Conservation (phyloP, 805 yeast genomes). For the Citeromyces nyonsensis region DNA sequence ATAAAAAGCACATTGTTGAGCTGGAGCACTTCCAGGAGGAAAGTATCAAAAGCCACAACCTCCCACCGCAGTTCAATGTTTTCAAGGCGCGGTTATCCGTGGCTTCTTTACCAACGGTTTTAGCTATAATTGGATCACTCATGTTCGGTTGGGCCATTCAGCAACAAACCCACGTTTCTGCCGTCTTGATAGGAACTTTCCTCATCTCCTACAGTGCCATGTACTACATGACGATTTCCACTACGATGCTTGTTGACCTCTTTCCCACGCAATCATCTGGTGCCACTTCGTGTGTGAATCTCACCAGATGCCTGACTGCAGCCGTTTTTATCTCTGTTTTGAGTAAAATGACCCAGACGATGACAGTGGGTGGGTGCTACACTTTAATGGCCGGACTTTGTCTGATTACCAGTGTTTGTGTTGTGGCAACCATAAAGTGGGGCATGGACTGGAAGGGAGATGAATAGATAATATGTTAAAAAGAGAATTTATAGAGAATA, state of each 20-base stretch:
- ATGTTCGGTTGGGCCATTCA: constrained; percentile 56
- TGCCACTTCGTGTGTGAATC: constrained; percentile 49
- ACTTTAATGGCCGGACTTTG: constrained; percentile 20
- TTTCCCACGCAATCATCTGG: constrained; percentile 52
- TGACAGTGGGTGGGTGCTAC: constrained; percentile 59
- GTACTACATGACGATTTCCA: constrained; percentile 32
- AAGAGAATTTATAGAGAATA: too few species aligned
- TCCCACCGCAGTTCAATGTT: constrained; percentile 29
- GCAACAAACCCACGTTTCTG: constrained; percentile 22
- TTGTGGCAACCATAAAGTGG: background rate
- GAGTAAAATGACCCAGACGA: constrained; percentile 28
- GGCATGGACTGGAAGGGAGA: too few species aligned
- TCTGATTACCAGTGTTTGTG: background rate
- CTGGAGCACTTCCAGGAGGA: constrained; percentile 2
- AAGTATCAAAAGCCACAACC: constrained; percentile 15
- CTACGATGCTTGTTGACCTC: constrained; percentile 52
- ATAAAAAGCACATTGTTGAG: constrained; percentile 10
- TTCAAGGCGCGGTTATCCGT: constrained; percentile 32
- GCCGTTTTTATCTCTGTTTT: constrained; percentile 51
- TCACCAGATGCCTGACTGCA: constrained; percentile 44
- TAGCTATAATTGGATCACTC: constrained; percentile 22
- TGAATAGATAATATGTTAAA: too few species aligned
- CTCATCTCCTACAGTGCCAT: constrained; percentile 36
- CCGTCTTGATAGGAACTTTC: constrained; percentile 37
- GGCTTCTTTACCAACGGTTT: constrained; percentile 20